Conservation (phyloP, 2,329 filamentous ascomycete genomes). For the Boeremia lycopersici region DNA sequence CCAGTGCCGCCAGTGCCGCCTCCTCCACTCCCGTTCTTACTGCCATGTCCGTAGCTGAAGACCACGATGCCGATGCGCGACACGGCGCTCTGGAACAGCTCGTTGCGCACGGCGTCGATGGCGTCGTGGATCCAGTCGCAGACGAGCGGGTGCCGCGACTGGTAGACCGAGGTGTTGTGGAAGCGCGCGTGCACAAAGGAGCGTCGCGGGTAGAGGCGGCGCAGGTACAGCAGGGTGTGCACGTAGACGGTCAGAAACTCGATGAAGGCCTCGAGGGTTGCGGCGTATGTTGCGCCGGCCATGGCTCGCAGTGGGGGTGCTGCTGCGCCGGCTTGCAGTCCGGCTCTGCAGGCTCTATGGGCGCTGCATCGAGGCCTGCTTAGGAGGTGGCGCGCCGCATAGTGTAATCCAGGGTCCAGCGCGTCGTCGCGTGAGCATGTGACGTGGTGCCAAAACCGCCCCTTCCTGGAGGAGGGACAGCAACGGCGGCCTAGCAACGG, state of each 20-base stretch:
- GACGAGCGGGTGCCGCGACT: slow-evolving; percentile 83
- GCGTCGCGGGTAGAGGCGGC: slow-evolving; percentile 74
- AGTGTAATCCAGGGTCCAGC: slow-evolving; percentile 4
- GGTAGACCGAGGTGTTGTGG: slow-evolving; percentile 83
- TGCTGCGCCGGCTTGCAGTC: no score
- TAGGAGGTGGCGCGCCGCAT: background rate
- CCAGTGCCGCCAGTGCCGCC: background rate
- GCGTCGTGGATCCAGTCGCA: slow-evolving; percentile 87
- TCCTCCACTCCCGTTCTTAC: background rate
- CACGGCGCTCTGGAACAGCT: slow-evolving; percentile 66
- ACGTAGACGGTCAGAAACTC: slow-evolving; percentile 82
- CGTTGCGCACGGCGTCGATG: slow-evolving; percentile 70
- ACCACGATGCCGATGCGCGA: slow-evolving; percentile 63
- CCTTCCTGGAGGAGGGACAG: background rate
- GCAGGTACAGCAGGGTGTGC: slow-evolving; percentile 85
- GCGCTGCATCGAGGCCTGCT: background rate
- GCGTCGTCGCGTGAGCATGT: slow-evolving; percentile 13
- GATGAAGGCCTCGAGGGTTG: slow-evolving; percentile 71
- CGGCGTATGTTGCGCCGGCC: slow-evolving; percentile 34
- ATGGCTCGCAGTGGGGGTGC: background rate
- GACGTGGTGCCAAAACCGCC: background rate
- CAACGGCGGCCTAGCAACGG: no score
- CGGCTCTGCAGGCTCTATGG: no score
- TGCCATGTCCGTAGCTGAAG: slow-evolving; percentile 50
- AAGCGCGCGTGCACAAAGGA: slow-evolving; percentile 81